Evolutionary conservation across 805 yeast species (phyloP).

Genomic region (Metschnikowia proteae): DNA sequence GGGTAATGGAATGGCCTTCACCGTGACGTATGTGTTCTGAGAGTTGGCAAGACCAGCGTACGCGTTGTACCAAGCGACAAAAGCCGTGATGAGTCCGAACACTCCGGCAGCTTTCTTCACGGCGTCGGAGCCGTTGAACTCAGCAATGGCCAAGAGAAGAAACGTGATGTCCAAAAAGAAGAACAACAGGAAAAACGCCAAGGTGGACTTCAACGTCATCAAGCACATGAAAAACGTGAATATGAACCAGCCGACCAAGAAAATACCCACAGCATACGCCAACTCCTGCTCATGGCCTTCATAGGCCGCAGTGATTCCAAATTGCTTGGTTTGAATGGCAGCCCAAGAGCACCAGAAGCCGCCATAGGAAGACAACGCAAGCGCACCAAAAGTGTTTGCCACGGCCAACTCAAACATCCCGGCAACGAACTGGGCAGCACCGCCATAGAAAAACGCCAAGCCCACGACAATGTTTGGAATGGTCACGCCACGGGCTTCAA

Average conservation of each 20-base stretch:
- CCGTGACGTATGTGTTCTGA: slow-evolving; percentile 58
- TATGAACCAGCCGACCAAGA: slow-evolving; percentile 41
- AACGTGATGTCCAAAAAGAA: slow-evolving; percentile 41
- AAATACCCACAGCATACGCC: slow-evolving; percentile 36
- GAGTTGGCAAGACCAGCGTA: slow-evolving; percentile 50
- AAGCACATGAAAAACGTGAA: slow-evolving; percentile 41
- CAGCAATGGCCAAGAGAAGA: slow-evolving; percentile 38
- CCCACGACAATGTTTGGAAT: slow-evolving; percentile 61
- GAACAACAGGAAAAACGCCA: slow-evolving; percentile 40
- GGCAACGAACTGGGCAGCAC: slow-evolving; percentile 64
- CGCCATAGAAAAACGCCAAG: slow-evolving; percentile 68
- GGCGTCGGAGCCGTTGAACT: slow-evolving; percentile 26
- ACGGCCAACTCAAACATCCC: slow-evolving; percentile 75
- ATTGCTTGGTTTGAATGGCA: slow-evolving; percentile 44
- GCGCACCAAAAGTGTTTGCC: slow-evolving; percentile 74
- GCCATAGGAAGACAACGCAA: slow-evolving; percentile 57
- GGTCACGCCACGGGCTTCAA: slow-evolving; percentile 64
- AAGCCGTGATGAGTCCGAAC: slow-evolving; percentile 40
- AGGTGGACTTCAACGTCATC: slow-evolving; percentile 41
- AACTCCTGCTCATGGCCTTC: slow-evolving; percentile 23
- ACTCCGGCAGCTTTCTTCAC: slow-evolving; percentile 42
- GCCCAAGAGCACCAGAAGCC: slow-evolving; percentile 80
- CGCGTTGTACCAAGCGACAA: slow-evolving; percentile 44
- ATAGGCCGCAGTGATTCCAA: slow-evolving; percentile 38
- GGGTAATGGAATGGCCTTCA: slow-evolving; percentile 52